Evolutionary conservation across 306 rosid genomes (phyloP).

Genomic region (Canavalia gladiata): DNA sequence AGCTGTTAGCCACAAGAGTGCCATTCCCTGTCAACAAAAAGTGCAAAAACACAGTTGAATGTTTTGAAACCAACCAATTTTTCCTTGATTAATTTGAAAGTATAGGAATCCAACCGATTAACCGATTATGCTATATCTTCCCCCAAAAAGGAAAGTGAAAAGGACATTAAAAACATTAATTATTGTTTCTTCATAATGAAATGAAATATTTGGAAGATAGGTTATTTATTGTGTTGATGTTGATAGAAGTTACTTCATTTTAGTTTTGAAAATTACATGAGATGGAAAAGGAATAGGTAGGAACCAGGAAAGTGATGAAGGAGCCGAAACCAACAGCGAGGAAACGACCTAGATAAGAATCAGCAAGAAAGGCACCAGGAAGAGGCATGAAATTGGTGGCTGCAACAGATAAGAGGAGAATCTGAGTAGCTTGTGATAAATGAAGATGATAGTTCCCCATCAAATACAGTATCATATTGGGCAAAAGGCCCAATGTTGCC

Average conservation of each 20-base stretch:
- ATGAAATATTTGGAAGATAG: too few species aligned
- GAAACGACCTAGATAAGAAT: constrained; percentile 83
- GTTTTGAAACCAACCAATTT: background rate
- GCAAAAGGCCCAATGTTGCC: constrained; percentile 64
- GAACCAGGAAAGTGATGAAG: constrained; percentile 62
- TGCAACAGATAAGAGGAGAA: constrained; percentile 64
- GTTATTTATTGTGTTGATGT: too few species aligned
- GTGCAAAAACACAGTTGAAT: background rate
- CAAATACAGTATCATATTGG: constrained; percentile 73
- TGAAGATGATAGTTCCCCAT: constrained; percentile 64
- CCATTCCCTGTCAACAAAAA: constrained; percentile 59
- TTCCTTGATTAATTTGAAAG: background rate
- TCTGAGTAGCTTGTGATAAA: constrained; percentile 53
- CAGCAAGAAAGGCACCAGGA: constrained; percentile 72
- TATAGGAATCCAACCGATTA: background rate
- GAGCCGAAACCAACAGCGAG: constrained; percentile 68
- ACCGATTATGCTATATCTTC: background rate
- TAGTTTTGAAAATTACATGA: background rate
- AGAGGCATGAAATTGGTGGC: constrained; percentile 67
- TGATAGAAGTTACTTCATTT: background rate
- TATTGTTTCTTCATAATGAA: too few species aligned
- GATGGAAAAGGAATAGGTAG: background rate
- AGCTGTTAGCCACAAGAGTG: constrained; percentile 71
- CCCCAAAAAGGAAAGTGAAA: background rate
- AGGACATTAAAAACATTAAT: background rate